phyloP scores from a whole-genome alignment of 2,329 filamentous ascomycete genomes.

The Monilinia aucupariae region DNA sequence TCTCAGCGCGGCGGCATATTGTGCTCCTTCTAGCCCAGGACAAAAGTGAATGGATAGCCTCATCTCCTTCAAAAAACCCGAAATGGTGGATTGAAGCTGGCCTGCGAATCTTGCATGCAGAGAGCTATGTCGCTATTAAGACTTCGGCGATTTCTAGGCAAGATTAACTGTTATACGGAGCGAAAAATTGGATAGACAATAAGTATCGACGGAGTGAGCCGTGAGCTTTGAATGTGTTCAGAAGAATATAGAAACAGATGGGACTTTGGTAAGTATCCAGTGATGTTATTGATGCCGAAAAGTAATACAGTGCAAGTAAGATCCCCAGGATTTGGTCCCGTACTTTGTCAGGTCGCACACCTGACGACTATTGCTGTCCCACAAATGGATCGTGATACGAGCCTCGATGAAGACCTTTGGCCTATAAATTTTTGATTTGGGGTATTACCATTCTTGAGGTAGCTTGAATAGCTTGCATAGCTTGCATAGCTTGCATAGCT shows the following conservation, averaged over 20 bases:
- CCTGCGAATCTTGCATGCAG: neutral
- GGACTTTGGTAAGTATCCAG: neutral
- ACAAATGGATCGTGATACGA: constrained; percentile 10
- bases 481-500: neutral
- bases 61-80: neutral
- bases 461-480: too few species aligned
- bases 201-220: constrained; percentile 1
- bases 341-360: constrained; percentile 13
- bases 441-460: constrained; percentile 3
- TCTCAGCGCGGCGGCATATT: constrained; percentile 4
- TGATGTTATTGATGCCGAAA: constrained; percentile 1
- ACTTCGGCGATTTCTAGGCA: neutral
- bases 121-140: constrained; percentile 5
- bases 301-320: constrained; percentile 4
- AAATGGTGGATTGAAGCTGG: neutral
- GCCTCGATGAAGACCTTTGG: neutral
- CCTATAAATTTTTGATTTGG: constrained; percentile 1
- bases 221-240: constrained; percentile 1
- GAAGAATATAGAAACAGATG: neutral
- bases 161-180: constrained; percentile 8
- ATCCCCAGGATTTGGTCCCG: constrained; percentile 16
- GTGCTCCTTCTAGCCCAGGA: neutral
- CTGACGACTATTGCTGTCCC: constrained; percentile 14
- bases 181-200: constrained; percentile 9
- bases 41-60: neutral